These are phyloP conservation scores for Trametes coccinea DNA, from an alignment of 768 basidiomycete genomes.

Conservation along the genomic window DNA sequence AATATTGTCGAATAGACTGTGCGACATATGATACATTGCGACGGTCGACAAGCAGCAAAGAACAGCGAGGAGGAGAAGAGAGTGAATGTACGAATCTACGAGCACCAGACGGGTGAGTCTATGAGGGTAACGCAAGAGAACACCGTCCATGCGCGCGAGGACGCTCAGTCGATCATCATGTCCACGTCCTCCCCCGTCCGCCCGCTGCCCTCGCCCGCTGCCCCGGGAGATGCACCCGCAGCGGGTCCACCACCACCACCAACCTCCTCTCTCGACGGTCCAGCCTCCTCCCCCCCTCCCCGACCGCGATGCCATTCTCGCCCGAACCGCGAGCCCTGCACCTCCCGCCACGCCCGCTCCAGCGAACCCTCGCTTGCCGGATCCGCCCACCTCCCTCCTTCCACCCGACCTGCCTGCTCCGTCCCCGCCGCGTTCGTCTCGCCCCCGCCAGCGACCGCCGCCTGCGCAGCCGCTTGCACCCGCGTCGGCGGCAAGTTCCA, in stretches of 20 bases:
- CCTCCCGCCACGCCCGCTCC: not conserved
- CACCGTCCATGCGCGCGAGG: too few species aligned
- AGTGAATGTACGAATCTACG: not conserved
- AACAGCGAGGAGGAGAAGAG: not conserved
- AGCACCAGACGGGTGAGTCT: not conserved
- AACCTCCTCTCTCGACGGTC: not conserved
- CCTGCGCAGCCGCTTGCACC: not conserved
- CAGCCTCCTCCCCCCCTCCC: not conserved
- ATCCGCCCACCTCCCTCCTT: not conserved
- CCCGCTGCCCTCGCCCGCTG: too few species aligned
- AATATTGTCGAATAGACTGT: not conserved
- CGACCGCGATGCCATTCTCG: not conserved
- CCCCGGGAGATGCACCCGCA: too few species aligned
- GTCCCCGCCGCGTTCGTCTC: not conserved
- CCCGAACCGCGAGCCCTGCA: not conserved
- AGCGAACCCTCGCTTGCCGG: not conserved
- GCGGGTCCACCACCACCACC: too few species aligned
- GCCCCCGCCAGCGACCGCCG: not conserved
- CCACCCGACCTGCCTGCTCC: too few species aligned
- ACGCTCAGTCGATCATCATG: constrained; percentile 13
- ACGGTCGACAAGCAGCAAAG: not conserved
- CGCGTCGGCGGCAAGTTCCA: not conserved
- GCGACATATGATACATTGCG: constrained; percentile 11
- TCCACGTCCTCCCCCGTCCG: constrained; percentile 8
- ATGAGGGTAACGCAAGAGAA: too few species aligned